Evolutionary conservation across 805 yeast genomes (phyloP).

Genomic region (Kuraishia piskuri): DNA sequence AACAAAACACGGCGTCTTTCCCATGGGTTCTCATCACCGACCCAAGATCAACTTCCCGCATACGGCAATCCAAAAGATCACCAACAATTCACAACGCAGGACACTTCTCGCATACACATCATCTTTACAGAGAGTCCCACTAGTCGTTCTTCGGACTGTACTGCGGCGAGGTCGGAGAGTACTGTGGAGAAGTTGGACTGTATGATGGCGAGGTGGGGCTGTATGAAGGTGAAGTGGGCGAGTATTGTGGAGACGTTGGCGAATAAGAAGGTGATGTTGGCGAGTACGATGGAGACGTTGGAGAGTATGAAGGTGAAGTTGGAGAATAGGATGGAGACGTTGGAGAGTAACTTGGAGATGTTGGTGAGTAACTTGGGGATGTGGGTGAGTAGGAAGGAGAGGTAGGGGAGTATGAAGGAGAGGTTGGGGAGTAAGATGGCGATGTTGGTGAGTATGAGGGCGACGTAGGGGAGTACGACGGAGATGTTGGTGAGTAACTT

Average conservation of each 20-base stretch:
- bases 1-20: not conserved
- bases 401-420: conserved; percentile 53
- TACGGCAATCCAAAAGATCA: not conserved
- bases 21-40: not conserved
- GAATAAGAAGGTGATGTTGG: conserved; percentile 68
- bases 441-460: conserved; percentile 44
- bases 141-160: conserved; percentile 39
- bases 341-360: conserved; percentile 65
- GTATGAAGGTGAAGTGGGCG: conserved; percentile 58
- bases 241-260: conserved; percentile 68
- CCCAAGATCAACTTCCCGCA: not conserved
- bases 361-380: conserved; percentile 53
- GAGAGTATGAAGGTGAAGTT: conserved; percentile 60
- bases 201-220: conserved; percentile 72
- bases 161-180: conserved; percentile 63
- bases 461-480: conserved; percentile 46
- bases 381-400: conserved; percentile 47
- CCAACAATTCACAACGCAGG: not conserved
- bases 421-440: conserved; percentile 47
- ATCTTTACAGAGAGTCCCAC: not conserved
- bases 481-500: conserved; percentile 67
- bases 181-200: conserved; percentile 63
- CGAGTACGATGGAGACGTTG: conserved; percentile 74
- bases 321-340: conserved; percentile 78
- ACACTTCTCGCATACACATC: not conserved